phyloP scores from a whole-genome alignment of 805 yeast genomes.

The Pichia nakasei region DNA sequence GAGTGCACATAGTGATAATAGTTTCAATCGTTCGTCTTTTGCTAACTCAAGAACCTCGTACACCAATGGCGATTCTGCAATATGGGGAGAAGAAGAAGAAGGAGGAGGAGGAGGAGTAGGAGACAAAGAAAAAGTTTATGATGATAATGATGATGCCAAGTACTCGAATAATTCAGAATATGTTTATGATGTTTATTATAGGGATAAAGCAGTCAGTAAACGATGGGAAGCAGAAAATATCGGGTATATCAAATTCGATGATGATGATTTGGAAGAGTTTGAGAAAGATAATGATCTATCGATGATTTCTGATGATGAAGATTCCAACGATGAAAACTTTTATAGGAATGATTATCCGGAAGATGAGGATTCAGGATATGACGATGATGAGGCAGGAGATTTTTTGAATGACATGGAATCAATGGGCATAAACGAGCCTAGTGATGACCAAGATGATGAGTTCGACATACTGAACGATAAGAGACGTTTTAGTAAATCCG shows the following conservation, averaged over 20 bases:
- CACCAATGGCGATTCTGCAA: no score
- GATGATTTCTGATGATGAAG: conserved; percentile 57
- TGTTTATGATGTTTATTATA: conserved; percentile 84
- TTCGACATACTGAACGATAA: conserved; percentile 28
- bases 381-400: conserved; percentile 14
- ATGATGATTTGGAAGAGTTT: conserved; percentile 34
- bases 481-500: conserved; percentile 22
- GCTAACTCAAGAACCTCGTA: no score
- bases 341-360: conserved; percentile 93
- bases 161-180: conserved; percentile 56
- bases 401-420: conserved; percentile 19
- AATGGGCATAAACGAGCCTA: conserved; percentile 22
- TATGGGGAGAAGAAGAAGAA: no score
- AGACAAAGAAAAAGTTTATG: not conserved
- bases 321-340: conserved; percentile 85
- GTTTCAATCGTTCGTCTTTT: no score
- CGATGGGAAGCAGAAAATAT: conserved; percentile 31
- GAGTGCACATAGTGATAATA: conserved; percentile 18
- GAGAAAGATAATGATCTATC: conserved; percentile 31
- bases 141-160: conserved; percentile 4
- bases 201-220: conserved; percentile 44
- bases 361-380: conserved; percentile 66
- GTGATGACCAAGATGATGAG: conserved; percentile 32
- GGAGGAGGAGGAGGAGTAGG: no score
- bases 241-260: conserved; percentile 48